These are phyloP conservation scores for Edaphochlamys debaryana DNA, from an alignment of 139 green algal species.

Conservation along the genomic window DNA sequence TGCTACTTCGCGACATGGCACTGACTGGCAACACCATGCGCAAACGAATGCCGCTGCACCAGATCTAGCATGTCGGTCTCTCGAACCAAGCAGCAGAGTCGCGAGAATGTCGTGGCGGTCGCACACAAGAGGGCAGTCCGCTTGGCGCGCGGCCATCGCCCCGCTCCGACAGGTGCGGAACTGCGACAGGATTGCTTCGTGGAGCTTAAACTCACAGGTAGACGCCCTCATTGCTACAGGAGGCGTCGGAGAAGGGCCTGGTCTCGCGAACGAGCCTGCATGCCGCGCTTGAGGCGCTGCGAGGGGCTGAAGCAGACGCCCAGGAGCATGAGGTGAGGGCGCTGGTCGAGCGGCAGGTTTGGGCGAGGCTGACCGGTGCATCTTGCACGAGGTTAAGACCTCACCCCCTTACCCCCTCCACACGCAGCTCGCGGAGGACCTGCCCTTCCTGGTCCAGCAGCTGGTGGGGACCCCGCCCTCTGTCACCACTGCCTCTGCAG, in stretches of 20 bases:
- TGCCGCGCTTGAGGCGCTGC: conserved; percentile 2
- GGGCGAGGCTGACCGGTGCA: not conserved
- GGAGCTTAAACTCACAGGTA: not conserved
- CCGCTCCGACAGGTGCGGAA: not conserved
- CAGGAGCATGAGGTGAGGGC: conserved; percentile 14
- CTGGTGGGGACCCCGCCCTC: not conserved
- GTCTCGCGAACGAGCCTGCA: not conserved
- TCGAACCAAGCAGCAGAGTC: too few species aligned
- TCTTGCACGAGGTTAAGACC: not conserved
- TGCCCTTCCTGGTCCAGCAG: conserved; percentile 49
- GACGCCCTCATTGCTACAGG: not conserved
- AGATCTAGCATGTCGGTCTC: too few species aligned
- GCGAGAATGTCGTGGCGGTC: not conserved
- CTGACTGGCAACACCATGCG: too few species aligned
- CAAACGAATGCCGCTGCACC: too few species aligned
- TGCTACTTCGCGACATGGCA: too few species aligned
- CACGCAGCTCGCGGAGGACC: conserved; percentile 45
- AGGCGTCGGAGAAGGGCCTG: not conserved
- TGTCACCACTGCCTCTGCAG: too few species aligned
- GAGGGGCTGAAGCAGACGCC: not conserved
- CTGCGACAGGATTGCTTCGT: not conserved
- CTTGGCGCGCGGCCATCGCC: not conserved
- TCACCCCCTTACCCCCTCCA: not conserved
- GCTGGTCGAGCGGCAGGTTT: too few species aligned
- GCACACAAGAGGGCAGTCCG: not conserved